Evolutionary conservation across 306 rosid species (phyloP), one percentile per base, ranked within the genome.

Genomic region (Dryas octopetala): DNA sequence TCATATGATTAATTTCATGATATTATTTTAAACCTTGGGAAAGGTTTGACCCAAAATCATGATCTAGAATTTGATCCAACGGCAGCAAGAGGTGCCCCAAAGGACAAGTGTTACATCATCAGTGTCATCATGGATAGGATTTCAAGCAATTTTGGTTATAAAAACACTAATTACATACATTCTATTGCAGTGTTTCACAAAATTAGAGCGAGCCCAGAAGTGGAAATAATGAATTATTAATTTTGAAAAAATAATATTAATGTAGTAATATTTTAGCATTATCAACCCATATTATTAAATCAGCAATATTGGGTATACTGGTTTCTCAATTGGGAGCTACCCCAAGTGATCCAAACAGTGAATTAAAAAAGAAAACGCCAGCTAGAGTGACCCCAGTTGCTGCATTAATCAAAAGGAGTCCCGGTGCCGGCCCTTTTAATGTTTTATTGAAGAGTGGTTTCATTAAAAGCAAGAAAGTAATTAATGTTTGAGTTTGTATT

Each of bases 311-410:
- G 32, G 10, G 10, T n/a, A 7, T 2, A 17, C 38, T 2, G 38
- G 38, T 32, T 0, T 8, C 40, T 17, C 62, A 53, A 32, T 1
- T 50, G 7, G 14, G 61, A 43, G 62, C 40, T 26, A 38, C 40
- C 48, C 61, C 61, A 38, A 51, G 53, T 66, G 41, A 66, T 62
- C 11, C 23, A 66, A 19, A 66, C 2, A 46, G 53, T 66, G 61
- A 32, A 51, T 52, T 69, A 32, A 12, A 61, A 71, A 55, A 45
- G 17, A 57, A 7, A 61, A 68, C 62, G 91, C 86, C 90, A 87
- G 97, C 93, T 82, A 77, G 71, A 28, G 54, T 52, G 70, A 60
- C 75, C 68, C 82, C 74, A 82, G 71, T 85, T 65, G 52, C 48
- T 46, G 68, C 43, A 75, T 72, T 74, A 60, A 76, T 72, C 12